phyloP scores from a whole-genome alignment of 371 early-diverging fungal species.

The Circinella umbellata region DNA sequence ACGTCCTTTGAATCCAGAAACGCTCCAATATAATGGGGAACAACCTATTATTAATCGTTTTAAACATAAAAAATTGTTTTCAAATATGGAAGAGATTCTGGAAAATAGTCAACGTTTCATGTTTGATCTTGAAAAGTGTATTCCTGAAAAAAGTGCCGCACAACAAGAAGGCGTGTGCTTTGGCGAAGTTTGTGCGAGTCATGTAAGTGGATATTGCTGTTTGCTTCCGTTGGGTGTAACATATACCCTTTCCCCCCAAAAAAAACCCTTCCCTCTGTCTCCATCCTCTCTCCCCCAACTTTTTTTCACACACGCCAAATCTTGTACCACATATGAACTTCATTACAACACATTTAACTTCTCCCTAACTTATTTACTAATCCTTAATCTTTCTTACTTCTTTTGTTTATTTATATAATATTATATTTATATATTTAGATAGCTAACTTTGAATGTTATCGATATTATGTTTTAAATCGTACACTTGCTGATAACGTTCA shows the following conservation, averaged over 20 bases:
- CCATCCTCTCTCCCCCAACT: no score
- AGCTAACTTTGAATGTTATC: constrained; percentile 47
- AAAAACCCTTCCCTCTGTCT: no score
- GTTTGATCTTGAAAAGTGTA: constrained; percentile 25
- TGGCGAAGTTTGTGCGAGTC: constrained; percentile 44
- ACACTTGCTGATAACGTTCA: constrained; percentile 41
- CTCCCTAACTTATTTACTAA: no score
- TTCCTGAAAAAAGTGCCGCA: neutral
- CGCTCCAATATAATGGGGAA: constrained; percentile 23
- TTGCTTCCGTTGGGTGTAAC: constrained; percentile 19
- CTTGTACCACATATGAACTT: no score
- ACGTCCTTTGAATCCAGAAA: constrained; percentile 15
- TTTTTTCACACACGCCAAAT: neutral
- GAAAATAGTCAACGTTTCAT: constrained; percentile 38
- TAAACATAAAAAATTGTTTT: constrained; percentile 45
- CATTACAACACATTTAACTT: no score
- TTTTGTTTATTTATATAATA: no score
- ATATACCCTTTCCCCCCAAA: neutral
- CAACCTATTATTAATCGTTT: constrained; percentile 41
- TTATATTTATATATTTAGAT: constrained; percentile 22
- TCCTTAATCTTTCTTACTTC: neutral
- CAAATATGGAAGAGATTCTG: constrained; percentile 48
- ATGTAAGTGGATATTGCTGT: constrained; percentile 35
- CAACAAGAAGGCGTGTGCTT: constrained; percentile 23
- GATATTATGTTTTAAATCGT: constrained; percentile 46